Conservation (phyloP, 2,329 filamentous ascomycete species). For the Nemania serpens region DNA sequence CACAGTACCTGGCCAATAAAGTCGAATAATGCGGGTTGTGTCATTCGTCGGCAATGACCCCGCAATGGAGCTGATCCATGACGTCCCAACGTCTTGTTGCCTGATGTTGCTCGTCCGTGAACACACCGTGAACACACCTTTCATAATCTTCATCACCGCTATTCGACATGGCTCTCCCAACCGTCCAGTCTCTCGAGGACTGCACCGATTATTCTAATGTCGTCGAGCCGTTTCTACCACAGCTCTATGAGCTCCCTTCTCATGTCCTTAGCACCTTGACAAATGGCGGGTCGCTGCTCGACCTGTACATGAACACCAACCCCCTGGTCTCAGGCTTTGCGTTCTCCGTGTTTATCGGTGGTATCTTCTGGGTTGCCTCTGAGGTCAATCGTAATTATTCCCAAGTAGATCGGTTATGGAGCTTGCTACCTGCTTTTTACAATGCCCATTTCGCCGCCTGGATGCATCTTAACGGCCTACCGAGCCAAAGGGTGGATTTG, state of each 20-base stretch:
- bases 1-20: too few relatives aligned
- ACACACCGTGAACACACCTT: too few relatives aligned
- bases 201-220: slow-evolving; percentile 77
- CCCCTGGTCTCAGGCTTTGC: slow-evolving; percentile 78
- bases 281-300: slow-evolving; percentile 64
- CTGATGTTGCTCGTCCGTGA: not conserved
- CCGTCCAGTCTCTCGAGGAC: slow-evolving; percentile 71
- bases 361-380: slow-evolving; percentile 73
- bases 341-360: slow-evolving; percentile 71
- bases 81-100: slow-evolving; percentile 12
- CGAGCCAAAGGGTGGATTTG: slow-evolving; percentile 72
- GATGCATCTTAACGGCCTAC: slow-evolving; percentile 74
- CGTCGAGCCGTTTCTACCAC: slow-evolving; percentile 73
- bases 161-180: slow-evolving; percentile 68
- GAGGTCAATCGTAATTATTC: slow-evolving; percentile 94
- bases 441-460: slow-evolving; percentile 84
- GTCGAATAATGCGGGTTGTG: too few relatives aligned
- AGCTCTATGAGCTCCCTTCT: slow-evolving; percentile 71
- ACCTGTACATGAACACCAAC: slow-evolving; percentile 83
- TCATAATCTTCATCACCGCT: not conserved
- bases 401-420: slow-evolving; percentile 95
- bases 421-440: slow-evolving; percentile 84
- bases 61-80: slow-evolving; percentile 11
- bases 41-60: not conserved
- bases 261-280: slow-evolving; percentile 64